Base-by-base conservation (phyloP, 2,329 filamentous ascomycete genomes). In the Penicillium sp. region DNA sequence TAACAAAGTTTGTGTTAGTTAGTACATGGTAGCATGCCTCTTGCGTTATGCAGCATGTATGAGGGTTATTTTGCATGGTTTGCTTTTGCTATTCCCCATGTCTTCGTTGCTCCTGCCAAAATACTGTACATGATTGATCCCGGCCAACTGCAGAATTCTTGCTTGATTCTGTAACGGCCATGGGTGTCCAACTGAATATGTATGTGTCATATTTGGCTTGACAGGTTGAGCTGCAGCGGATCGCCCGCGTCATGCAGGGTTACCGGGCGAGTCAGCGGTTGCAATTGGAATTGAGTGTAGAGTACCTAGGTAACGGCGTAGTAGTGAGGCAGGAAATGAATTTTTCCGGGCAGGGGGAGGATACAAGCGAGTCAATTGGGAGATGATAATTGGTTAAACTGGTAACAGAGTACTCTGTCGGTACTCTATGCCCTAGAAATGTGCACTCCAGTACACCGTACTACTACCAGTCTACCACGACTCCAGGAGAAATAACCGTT, bases 181-280 rank as follows among this genome's bases (percentile, higher is more conserved):
- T 19, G 8, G 44, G 22, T n/a, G 26, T 49, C 45, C 26, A 49
- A 28, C 24, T 19, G 45, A 6, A 30, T 10, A 49, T 49, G 45
- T 9, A 30, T 33, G 17, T 47, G 53, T 40, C 30, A 50, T 28
- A 26, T 35, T 24, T 53, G 44, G 30, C 56, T 49, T 38, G 40
- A 44, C 30, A 54, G 42, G 47, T 56, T 38, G 30, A 50, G 19
- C 24, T 42, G 51, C 62, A 64, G 64, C 47, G 51, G 56, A 62
- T 63, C 54, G 19, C 17, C 30, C 12, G 2, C 57, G 51, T 44
- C 30, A 35, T 55, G 53, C 58, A 55, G 38, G 35, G 30, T 58
- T 53, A 56, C 53, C 47, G 28, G 53, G 1, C 9, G 33, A 19
- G 26, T 33, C n/a, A 22, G 19, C 44, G 2, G 28, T 35, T 15